Evolutionary conservation across 2,329 filamentous ascomycete genomes (phyloP).

Genomic region (Lachnellula cervina): DNA sequence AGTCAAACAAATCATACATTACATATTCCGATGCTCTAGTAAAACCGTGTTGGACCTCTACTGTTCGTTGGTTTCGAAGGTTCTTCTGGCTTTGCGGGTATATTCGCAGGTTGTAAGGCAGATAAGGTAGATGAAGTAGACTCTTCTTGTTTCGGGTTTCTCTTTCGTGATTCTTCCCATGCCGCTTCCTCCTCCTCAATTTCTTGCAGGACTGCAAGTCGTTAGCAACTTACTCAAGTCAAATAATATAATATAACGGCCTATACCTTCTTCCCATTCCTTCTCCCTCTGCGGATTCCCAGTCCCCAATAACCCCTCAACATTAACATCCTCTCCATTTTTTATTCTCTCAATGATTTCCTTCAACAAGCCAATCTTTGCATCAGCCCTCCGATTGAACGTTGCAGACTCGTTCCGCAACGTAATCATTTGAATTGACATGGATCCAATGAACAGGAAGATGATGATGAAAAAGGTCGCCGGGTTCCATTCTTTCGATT

Average conservation of each 20-base stretch:
- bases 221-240: background rate
- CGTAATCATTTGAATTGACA: slow-evolving; percentile 88
- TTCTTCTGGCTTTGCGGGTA: slow-evolving; percentile 5
- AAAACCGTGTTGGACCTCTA: slow-evolving; percentile 30
- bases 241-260: background rate
- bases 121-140: background rate
- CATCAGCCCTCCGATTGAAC: slow-evolving; percentile 71
- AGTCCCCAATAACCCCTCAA: slow-evolving; percentile 75
- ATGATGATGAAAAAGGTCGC: slow-evolving; percentile 79
- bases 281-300: slow-evolving; percentile 69
- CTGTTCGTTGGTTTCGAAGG: slow-evolving; percentile 14
- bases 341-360: slow-evolving; percentile 71
- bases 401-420: slow-evolving; percentile 70
- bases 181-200: slow-evolving; percentile 59
- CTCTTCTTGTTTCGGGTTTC: slow-evolving; percentile 18
- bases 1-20: slow-evolving; percentile 20
- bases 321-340: slow-evolving; percentile 73
- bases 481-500: slow-evolving; percentile 68
- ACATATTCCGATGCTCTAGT: slow-evolving; percentile 19
- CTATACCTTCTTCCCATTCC: slow-evolving; percentile 81
- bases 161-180: slow-evolving; percentile 31
- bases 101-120: background rate
- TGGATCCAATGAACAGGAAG: slow-evolving; percentile 84
- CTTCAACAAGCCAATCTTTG: slow-evolving; percentile 68
- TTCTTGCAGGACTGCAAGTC: slow-evolving; percentile 53